phyloP scores from a whole-genome alignment of 2,329 filamentous ascomycete species.

The Botrytis medusae region DNA sequence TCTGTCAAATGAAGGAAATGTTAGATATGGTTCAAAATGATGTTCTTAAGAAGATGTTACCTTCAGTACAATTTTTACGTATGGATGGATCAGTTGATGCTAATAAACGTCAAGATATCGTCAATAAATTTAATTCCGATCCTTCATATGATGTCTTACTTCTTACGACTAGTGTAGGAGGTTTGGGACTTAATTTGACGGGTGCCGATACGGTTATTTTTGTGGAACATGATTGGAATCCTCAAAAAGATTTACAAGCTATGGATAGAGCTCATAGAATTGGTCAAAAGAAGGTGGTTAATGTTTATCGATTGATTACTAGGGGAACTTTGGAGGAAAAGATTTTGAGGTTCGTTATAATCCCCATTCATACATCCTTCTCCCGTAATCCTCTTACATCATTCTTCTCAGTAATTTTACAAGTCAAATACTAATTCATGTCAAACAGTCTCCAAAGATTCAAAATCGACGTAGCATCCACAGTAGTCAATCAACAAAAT shows the following conservation, averaged over 20 bases:
- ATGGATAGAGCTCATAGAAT: conserved; percentile 99
- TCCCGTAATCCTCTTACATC: neutral
- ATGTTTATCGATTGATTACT: conserved; percentile 95
- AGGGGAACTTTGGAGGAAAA: conserved; percentile 96
- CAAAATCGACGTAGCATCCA: conserved; percentile 98
- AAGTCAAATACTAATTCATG: conserved; percentile 20
- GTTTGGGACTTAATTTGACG: conserved; percentile 89
- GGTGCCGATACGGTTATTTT: conserved; percentile 99
- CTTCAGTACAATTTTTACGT: conserved; percentile 88
- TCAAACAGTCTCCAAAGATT: conserved; percentile 81
- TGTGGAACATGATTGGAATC: conserved; percentile 99
- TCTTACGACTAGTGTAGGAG: conserved; percentile 92
- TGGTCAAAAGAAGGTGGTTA: conserved; percentile 99
- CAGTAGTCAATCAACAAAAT: conserved; percentile 98
- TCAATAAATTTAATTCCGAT: conserved; percentile 98
- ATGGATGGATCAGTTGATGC: conserved; percentile 92
- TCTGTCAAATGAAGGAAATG: conserved; percentile 99
- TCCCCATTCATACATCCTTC: conserved; percentile 4
- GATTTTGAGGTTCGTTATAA: conserved; percentile 71
- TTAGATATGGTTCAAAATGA: conserved; percentile 97
- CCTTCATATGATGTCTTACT: conserved; percentile 94
- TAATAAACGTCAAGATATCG: conserved; percentile 91
- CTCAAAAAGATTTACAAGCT: conserved; percentile 95
- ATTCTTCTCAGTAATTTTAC: neutral
- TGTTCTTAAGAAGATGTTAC: conserved; percentile 86